Evolutionary conservation across 306 rosid species (phyloP).

Genomic region (Corylus avellana): DNA sequence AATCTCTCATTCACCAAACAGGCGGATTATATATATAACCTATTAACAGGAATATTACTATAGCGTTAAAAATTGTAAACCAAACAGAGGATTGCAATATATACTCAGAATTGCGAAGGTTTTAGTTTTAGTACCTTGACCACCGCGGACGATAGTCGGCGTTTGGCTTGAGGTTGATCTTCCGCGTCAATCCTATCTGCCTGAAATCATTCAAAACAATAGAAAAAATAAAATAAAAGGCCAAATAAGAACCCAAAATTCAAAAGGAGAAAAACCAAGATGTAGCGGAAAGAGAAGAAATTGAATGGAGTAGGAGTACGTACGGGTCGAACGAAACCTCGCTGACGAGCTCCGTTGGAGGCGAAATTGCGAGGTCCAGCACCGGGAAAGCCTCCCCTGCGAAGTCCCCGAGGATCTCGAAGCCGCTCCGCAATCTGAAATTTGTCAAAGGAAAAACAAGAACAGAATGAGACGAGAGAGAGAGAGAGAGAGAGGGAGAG

Average conservation of each 20-base stretch:
- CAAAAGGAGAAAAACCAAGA: background rate
- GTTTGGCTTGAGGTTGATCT: conserved; percentile 77
- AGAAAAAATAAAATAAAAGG: background rate
- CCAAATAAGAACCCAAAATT: background rate
- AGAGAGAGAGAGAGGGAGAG: background rate
- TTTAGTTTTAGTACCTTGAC: conserved; percentile 59
- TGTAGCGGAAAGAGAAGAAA: background rate
- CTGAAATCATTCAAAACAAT: conserved; percentile 28
- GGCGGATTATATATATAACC: conserved; percentile 4
- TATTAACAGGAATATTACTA: background rate
- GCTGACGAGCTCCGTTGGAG: conserved; percentile 69
- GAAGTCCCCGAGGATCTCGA: conserved; percentile 96
- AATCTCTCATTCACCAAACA: background rate
- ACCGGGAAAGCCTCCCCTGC: conserved; percentile 58
- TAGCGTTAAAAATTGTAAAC: background rate
- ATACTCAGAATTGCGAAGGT: background rate
- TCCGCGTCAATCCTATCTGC: conserved; percentile 63
- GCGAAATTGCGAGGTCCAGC: conserved; percentile 63
- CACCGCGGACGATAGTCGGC: conserved; percentile 85
- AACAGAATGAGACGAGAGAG: background rate
- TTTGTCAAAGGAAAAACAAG: background rate
- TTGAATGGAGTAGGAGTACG: background rate
- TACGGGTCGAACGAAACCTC: conserved; percentile 68
- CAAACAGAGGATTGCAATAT: background rate
- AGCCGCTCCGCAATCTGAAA: conserved; percentile 84